Percentiles rank a stretch among this genome's conserved stretches.
These are phyloP conservation scores for Aureobasidium leucospermi DNA, from an alignment of 2,329 filamentous ascomycete genomes.

Conservation along the genomic window DNA sequence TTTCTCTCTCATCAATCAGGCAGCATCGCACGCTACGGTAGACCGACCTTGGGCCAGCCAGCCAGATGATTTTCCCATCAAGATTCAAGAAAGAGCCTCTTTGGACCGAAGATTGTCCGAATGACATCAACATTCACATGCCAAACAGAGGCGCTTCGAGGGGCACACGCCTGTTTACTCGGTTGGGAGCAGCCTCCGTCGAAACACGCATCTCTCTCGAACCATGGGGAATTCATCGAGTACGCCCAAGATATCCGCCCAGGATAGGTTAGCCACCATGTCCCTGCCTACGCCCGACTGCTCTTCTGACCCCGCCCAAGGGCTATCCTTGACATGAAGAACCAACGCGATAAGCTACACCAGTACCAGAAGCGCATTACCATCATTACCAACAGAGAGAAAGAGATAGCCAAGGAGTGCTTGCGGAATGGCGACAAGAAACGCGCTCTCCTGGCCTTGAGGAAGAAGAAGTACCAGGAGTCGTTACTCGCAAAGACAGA, in stretches of 20 bases:
- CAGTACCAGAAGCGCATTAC: slow-evolving; percentile 91
- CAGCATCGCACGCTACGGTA: not conserved
- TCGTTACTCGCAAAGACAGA: slow-evolving; percentile 83
- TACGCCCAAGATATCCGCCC: slow-evolving; percentile 60
- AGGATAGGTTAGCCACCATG: slow-evolving; percentile 66
- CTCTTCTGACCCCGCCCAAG: slow-evolving; percentile 39
- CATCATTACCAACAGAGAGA: slow-evolving; percentile 79
- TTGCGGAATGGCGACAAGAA: slow-evolving; percentile 71
- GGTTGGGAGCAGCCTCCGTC: not conserved
- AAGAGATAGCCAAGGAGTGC: slow-evolving; percentile 75
- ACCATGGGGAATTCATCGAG: slow-evolving; percentile 55
- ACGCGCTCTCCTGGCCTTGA: slow-evolving; percentile 76
- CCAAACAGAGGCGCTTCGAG: not conserved
- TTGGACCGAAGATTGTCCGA: slow-evolving; percentile 1
- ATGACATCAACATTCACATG: slow-evolving; percentile 14
- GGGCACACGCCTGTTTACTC: not conserved
- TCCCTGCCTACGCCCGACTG: not conserved
- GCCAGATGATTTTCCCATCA: not conserved
- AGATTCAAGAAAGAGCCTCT: not conserved
- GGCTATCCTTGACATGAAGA: slow-evolving; percentile 95
- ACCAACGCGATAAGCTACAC: slow-evolving; percentile 92
- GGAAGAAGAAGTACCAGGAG: slow-evolving; percentile 96
- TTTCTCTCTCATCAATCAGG: not conserved
- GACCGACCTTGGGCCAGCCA: not conserved
- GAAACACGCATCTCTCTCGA: not conserved